These are phyloP conservation scores for Rhizomucor miehei DNA, from an alignment of 371 early-diverging fungal species.

Conservation along the genomic window DNA sequence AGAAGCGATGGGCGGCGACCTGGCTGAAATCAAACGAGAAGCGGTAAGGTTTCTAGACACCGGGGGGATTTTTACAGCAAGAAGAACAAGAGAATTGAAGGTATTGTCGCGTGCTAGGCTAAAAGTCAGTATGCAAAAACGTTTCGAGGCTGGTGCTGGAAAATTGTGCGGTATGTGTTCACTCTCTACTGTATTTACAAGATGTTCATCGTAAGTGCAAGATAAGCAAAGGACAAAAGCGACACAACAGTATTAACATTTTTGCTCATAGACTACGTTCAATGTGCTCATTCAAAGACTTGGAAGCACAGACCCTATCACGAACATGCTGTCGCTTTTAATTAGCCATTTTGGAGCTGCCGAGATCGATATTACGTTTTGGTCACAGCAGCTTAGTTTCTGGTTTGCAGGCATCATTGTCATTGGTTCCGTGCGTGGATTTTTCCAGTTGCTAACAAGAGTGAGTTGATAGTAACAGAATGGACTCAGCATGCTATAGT, in stretches of 20 bases:
- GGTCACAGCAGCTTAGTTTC: slow-evolving; percentile 92
- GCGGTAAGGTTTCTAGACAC: not conserved
- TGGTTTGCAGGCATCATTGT: slow-evolving; percentile 89
- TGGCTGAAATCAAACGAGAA: slow-evolving; percentile 32
- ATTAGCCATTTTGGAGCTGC: slow-evolving; percentile 58
- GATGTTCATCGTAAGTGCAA: slow-evolving; percentile 61
- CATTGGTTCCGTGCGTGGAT: slow-evolving; percentile 79
- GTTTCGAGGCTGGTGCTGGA: slow-evolving; percentile 73
- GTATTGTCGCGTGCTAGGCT: slow-evolving; percentile 47
- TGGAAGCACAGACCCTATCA: slow-evolving; percentile 86
- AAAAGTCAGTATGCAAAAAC: slow-evolving; percentile 68
- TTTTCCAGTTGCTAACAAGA: slow-evolving; percentile 80
- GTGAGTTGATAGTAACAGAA: slow-evolving; percentile 19
- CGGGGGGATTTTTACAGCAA: too few species aligned
- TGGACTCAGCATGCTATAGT: not conserved
- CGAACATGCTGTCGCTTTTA: slow-evolving; percentile 68
- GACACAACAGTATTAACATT: too few species aligned
- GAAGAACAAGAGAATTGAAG: not conserved
- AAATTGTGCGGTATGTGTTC: slow-evolving; percentile 76
- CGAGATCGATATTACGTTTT: slow-evolving; percentile 72
- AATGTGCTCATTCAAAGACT: slow-evolving; percentile 76
- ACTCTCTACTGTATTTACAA: slow-evolving; percentile 89
- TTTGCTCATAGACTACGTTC: slow-evolving; percentile 54
- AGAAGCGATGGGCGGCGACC: slow-evolving; percentile 31
- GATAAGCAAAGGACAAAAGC: not conserved